A percentile compares a stretch with the other conserved stretches of the same genome.
phyloP scores from a whole-genome alignment of 192 early-diverging fungal genomes.

The Phycomyces nitens region DNA sequence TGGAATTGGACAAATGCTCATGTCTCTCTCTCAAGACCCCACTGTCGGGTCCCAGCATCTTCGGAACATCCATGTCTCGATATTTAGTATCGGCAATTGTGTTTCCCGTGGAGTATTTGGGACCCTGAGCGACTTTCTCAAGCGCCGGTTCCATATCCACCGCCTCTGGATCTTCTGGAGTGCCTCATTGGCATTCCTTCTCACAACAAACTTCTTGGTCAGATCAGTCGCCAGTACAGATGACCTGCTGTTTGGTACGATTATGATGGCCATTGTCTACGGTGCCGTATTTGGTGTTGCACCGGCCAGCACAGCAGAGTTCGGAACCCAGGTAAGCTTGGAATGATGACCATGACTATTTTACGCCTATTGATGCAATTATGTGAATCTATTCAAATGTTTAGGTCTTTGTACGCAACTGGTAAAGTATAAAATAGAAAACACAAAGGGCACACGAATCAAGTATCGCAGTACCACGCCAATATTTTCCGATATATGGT shows the following conservation, averaged over 20 bases:
- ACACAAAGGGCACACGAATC: too few relatives aligned
- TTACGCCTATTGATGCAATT: background rate
- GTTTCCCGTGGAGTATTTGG: slow-evolving; percentile 21
- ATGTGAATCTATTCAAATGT: background rate
- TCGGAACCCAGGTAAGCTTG: slow-evolving; percentile 17
- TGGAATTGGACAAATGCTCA: slow-evolving; percentile 25
- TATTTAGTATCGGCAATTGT: slow-evolving; percentile 26
- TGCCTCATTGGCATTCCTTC: slow-evolving; percentile 7
- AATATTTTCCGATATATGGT: too few relatives aligned
- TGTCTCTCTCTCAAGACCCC: slow-evolving; percentile 12
- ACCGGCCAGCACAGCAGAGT: slow-evolving; percentile 23
- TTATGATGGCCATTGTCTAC: slow-evolving; percentile 19
- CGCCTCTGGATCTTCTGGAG: slow-evolving; percentile 27
- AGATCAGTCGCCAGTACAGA: slow-evolving; percentile 6
- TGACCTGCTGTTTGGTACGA: slow-evolving; percentile 19
- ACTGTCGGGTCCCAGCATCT: slow-evolving; percentile 16
- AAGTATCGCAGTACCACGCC: too few relatives aligned
- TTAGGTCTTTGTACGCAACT: slow-evolving; percentile 29
- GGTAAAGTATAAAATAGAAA: slow-evolving; percentile 5
- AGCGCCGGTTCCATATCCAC: slow-evolving; percentile 8
- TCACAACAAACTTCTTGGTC: slow-evolving; percentile 9
- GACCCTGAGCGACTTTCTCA: slow-evolving; percentile 15
- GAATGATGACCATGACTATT: background rate
- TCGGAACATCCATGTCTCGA: slow-evolving; percentile 30
- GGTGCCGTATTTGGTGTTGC: slow-evolving; percentile 28